Percentiles rank a stretch among this genome's conserved stretches.
Evolutionary conservation across 768 basidiomycete species (phyloP).

Genomic region (Antrodiella citrinella): DNA sequence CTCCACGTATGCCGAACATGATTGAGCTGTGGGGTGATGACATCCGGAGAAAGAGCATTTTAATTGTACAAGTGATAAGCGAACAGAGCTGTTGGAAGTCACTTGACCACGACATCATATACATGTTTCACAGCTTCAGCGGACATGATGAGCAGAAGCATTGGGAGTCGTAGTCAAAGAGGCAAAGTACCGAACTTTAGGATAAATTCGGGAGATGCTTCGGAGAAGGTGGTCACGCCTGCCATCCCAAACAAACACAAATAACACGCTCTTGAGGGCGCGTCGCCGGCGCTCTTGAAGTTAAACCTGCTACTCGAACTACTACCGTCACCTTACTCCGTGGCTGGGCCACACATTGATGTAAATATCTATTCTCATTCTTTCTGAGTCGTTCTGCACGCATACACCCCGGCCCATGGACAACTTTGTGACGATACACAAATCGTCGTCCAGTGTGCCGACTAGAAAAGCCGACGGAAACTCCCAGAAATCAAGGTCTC

Average conservation of each 20-base stretch:
- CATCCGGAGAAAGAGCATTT: neutral
- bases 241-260: neutral
- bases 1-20: neutral
- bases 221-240: slow-evolving; percentile 10
- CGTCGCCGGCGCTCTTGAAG: too few relatives aligned
- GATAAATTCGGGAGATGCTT: slow-evolving; percentile 19
- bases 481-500: slow-evolving; percentile 15
- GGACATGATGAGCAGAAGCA: neutral
- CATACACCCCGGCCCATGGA: slow-evolving; percentile 19
- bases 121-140: neutral
- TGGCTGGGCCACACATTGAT: neutral
- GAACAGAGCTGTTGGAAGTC: neutral
- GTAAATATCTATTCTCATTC: neutral
- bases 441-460: slow-evolving; percentile 13
- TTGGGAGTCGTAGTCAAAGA: neutral
- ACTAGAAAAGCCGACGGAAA: slow-evolving; percentile 11
- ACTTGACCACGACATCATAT: neutral
- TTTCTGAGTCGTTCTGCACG: neutral
- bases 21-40: neutral
- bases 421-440: slow-evolving; percentile 23
- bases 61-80: neutral
- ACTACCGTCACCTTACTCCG: neutral
- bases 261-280: neutral
- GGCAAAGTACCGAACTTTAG: slow-evolving; percentile 1
- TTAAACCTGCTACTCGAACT: neutral